These are phyloP conservation scores for Globisporangium abappressorium DNA, from an alignment of 352 stramenopile genomes.

Conservation along the genomic window DNA sequence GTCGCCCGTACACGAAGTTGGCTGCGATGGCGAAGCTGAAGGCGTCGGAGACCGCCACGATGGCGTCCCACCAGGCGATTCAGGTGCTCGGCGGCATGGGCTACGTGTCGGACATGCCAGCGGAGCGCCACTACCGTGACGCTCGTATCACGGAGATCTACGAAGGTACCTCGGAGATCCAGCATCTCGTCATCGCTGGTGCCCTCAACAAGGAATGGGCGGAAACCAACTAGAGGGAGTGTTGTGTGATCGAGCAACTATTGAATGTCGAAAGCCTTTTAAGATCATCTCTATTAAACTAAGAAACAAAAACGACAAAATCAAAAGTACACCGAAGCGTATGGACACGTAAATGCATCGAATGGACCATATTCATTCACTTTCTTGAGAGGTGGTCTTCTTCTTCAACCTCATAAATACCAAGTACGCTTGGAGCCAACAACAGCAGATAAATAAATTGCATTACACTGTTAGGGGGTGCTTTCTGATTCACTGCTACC, in stretches of 20 bases:
- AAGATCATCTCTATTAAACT: background rate
- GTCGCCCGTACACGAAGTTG: constrained; percentile 89
- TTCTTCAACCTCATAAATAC: no score
- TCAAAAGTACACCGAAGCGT: background rate
- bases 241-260: background rate
- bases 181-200: constrained; percentile 95
- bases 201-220: constrained; percentile 96
- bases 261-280: background rate
- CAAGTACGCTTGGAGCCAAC: no score
- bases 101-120: constrained; percentile 97
- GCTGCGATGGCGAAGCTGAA: constrained; percentile 97
- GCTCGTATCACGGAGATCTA: constrained; percentile 98
- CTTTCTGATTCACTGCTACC: no score
- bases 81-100: constrained; percentile 95
- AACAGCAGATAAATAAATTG: no score
- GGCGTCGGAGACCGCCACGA: constrained; percentile 93
- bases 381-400: no score
- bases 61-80: constrained; percentile 95
- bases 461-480: no score
- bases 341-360: background rate
- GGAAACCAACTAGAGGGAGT: constrained; percentile 38
- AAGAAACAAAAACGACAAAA: background rate
- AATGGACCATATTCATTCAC: background rate
- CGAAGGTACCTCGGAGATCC: constrained; percentile 96
- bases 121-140: constrained; percentile 96